Conservation (phyloP, 495 filamentous ascomycete genomes). For the Bacidia gigantensis region DNA sequence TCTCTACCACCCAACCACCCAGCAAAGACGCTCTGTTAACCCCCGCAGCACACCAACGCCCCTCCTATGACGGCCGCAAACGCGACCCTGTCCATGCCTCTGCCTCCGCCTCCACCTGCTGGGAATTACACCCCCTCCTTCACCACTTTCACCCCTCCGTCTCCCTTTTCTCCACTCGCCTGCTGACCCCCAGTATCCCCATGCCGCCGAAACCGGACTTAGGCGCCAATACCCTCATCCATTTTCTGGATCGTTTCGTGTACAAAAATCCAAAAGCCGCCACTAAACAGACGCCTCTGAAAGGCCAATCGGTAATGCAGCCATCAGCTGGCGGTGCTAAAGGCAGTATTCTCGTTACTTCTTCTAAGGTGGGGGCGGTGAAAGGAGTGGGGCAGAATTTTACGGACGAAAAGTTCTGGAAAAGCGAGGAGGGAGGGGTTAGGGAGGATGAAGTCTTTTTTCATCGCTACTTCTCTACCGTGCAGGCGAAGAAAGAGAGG, state of each 20-base stretch:
- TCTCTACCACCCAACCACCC: slow-evolving; percentile 16
- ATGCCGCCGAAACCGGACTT: slow-evolving; percentile 81
- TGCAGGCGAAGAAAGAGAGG: slow-evolving; percentile 57
- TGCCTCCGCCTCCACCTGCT: slow-evolving; percentile 78
- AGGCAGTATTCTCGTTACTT: slow-evolving; percentile 50
- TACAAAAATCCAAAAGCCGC: slow-evolving; percentile 67
- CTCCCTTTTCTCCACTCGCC: slow-evolving; percentile 60
- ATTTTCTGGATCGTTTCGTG: slow-evolving; percentile 94
- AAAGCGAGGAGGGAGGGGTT: slow-evolving; percentile 71
- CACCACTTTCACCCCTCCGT: slow-evolving; percentile 90
- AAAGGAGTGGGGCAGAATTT: slow-evolving; percentile 47
- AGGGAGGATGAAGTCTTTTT: slow-evolving; percentile 92
- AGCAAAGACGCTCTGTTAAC: slow-evolving; percentile 17
- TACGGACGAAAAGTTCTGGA: slow-evolving; percentile 71
- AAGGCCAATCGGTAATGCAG: slow-evolving; percentile 89
- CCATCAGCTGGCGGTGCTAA: slow-evolving; percentile 51
- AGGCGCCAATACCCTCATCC: slow-evolving; percentile 70
- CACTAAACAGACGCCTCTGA: slow-evolving; percentile 19
- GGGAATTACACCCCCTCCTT: slow-evolving; percentile 74
- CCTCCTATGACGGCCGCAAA: slow-evolving; percentile 71
- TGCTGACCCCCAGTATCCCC: slow-evolving; percentile 45
- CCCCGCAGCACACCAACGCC: slow-evolving; percentile 13
- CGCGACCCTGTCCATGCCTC: slow-evolving; percentile 82
- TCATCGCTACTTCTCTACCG: slow-evolving; percentile 81
- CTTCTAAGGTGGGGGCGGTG: slow-evolving; percentile 19